Percentiles rank a stretch among this genome's conserved stretches.
Evolutionary conservation across 306 rosid species (phyloP).

Genomic region (Ochetophila trinervis): DNA sequence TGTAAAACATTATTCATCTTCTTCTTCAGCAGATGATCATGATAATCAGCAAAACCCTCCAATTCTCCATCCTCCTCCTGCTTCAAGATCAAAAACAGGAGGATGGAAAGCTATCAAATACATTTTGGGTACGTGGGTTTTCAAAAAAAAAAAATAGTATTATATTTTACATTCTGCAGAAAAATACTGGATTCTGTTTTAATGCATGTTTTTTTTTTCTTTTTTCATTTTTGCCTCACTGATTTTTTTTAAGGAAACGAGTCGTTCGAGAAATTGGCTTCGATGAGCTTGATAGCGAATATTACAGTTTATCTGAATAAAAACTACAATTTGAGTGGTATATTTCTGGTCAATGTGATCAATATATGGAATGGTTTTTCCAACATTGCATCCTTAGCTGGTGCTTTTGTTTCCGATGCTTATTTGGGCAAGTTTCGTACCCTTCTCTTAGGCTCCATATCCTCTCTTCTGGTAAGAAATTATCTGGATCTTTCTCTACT

Average conservation of each 20-base stretch:
- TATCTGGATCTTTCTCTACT: neutral
- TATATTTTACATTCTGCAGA: neutral
- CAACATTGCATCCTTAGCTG: conserved; percentile 55
- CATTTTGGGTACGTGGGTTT: conserved; percentile 37
- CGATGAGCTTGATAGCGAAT: conserved; percentile 78
- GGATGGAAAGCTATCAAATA: conserved; percentile 54
- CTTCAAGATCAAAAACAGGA: conserved; percentile 22
- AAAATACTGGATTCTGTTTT: neutral
- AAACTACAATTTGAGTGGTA: conserved; percentile 50
- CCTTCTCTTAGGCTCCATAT: conserved; percentile 54
- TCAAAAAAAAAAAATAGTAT: neutral
- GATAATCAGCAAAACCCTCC: conserved; percentile 12
- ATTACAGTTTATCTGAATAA: conserved; percentile 49
- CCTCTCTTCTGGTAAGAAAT: conserved; percentile 62
- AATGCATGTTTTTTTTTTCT: neutral
- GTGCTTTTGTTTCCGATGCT: conserved; percentile 76
- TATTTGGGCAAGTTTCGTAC: conserved; percentile 69
- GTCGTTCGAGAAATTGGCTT: conserved; percentile 84
- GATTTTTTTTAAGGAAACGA: conserved; percentile 49
- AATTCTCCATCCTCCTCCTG: neutral
- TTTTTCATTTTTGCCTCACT: neutral
- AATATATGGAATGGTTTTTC: conserved; percentile 75
- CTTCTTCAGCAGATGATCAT: conserved; percentile 6
- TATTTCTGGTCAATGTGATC: conserved; percentile 54
- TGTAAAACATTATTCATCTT: conserved; percentile 10